Evolutionary conservation across 176 grass and related monocot genomes (phyloP), one percentile per base, ranked within the genome.

Genomic region (Alopecurus myosuroides): DNA sequence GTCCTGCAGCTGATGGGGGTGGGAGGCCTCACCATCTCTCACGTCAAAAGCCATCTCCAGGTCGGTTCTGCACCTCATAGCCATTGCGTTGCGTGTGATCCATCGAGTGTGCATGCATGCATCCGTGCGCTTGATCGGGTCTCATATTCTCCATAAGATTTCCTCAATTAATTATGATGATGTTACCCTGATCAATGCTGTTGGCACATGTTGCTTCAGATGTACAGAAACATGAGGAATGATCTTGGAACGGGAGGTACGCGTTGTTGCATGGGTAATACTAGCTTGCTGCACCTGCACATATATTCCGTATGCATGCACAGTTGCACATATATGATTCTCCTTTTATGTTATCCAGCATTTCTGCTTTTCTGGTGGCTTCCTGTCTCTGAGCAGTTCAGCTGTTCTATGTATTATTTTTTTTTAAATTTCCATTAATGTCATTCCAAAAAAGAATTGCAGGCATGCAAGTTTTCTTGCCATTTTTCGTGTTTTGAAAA

Each of bases 1-100:
- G 89, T 97, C 67, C 84, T 97, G 58, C 92, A 97, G 88, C 55
- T 94, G 68, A 97, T 97, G 95, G 90, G 91, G 73, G 95, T 97
- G 29, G 81, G 80, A 86, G 95, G 92, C 12, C 85, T 97, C 35
- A 97, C 92, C 78, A 94, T 94, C 81, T 92, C 95, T 82, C 95
- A 97, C 86, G 95, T 97, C 34, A 97, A 97, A 77, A 97, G 95
- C 81, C 95, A 97, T 64, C 90, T 97, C 19, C 95, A 97, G 95
- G 95, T 97, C 9, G 18, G 50, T 81, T 22, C 63, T 66, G 63
- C 63, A n/a, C n/a, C n/a, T n/a, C n/a, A n/a, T n/a, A n/a, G n/a
- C n/a, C n/a, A n/a, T n/a, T n/a, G n/a, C n/a, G n/a, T n/a, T n/a
- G n/a, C n/a, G n/a, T n/a, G n/a, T n/a, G n/a, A n/a, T n/a, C n/a